Conservation (phyloP, 352 stramenopile genomes). For the Phytophthora cryptogea region DNA sequence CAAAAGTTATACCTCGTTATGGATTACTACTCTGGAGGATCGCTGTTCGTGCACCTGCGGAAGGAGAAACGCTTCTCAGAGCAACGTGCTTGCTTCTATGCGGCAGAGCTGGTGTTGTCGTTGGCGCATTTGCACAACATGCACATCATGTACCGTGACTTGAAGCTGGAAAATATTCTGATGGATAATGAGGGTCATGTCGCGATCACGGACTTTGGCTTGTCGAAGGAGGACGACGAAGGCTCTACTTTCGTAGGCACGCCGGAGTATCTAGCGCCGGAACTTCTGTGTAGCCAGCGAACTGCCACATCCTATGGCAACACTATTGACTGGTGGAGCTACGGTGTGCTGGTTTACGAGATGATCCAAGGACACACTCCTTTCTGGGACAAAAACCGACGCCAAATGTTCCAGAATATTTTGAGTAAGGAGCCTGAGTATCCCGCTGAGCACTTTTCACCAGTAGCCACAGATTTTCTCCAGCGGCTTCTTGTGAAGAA, state of each 20-base stretch:
- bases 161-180: conserved; percentile 92
- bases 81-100: conserved; percentile 80
- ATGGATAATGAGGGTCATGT: conserved; percentile 87
- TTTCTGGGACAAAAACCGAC: conserved; percentile 86
- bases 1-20: conserved; percentile 91
- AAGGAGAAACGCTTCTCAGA: conserved; percentile 79
- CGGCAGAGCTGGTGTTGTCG: conserved; percentile 81
- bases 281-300: conserved; percentile 73
- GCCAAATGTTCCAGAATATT: conserved; percentile 89
- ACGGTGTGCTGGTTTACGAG: conserved; percentile 85
- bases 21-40: conserved; percentile 89
- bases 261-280: conserved; percentile 83
- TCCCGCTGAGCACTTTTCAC: conserved; percentile 61
- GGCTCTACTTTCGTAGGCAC: conserved; percentile 85
- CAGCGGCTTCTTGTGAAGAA: conserved; percentile 78
- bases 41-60: conserved; percentile 84
- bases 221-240: conserved; percentile 87
- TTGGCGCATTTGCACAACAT: conserved; percentile 85
- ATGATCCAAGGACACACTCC: conserved; percentile 88
- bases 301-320: conserved; percentile 83
- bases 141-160: conserved; percentile 90
- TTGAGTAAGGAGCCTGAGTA: conserved; percentile 73
- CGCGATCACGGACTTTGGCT: conserved; percentile 87
- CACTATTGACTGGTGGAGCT: conserved; percentile 90
- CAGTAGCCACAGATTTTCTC: conserved; percentile 67